Base-by-base conservation (phyloP, 257 asterid species). In the Vinca minor region DNA sequence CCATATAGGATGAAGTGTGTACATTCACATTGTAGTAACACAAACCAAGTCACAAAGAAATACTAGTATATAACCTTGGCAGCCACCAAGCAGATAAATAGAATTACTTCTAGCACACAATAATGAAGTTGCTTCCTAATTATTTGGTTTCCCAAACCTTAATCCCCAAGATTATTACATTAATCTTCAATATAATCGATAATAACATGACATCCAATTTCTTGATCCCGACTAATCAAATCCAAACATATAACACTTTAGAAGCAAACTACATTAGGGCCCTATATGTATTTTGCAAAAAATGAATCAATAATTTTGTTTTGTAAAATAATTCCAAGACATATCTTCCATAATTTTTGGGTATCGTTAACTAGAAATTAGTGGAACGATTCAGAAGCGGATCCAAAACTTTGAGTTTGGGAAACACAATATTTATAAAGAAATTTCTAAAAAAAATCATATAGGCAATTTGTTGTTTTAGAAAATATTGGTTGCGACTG, bases 171-270 rank as follows among this genome's bases (percentile, higher is more conserved):
- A 42, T 42, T 14, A 42, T 42, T 38, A 11, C 20, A 31, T 35
- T 36, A 36, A 36, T n/a, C 26, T 36, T 42, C 64, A 42, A 41
- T 15, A 10, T 11, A 2, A 42, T 42, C 13, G 26, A 35, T n/a
- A 44, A 59, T 59, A 20, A 59, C 32, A 59, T 69, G 67, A 79
- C 44, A 12, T 0, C 29, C 49, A 15, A 15, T 3, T n/a, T 44
- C 49, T 44, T 44, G 49, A 44, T 44, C 7, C 49, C 21, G 49
- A 44, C 21, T 3, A 0, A 44, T 44, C 49, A 44, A 44, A 44
- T 14, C 17, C 25, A 13, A 64, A 20, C 11, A 18, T 45, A n/a
- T 28, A n/a, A 45, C 65, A 13, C 48, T 44, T 15, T 41, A 4
- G 46, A 41, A 41, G 17, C 46, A 10, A 41, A 41, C 46, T 10